Evolutionary conservation across 306 rosid genomes (phyloP).

Genomic region (Begonia fuchsioides): DNA sequence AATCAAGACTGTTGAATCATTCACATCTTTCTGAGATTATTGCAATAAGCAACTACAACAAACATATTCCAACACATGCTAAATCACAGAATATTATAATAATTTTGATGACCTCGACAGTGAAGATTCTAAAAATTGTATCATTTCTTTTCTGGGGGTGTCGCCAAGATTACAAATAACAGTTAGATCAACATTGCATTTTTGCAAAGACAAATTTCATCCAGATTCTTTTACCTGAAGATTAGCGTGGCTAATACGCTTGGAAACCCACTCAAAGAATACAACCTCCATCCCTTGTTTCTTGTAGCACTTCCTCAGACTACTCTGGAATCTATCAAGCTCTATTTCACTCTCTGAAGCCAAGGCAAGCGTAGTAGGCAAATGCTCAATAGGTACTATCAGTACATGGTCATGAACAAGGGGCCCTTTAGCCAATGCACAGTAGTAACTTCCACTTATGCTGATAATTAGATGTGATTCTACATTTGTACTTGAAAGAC

Average conservation of each 20-base stretch:
- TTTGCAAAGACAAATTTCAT: slow-evolving; percentile 7
- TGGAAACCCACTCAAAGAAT: slow-evolving; percentile 87
- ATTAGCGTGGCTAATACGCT: slow-evolving; percentile 74
- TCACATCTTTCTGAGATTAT: too few species aligned
- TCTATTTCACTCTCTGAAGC: slow-evolving; percentile 49
- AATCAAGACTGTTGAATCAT: too few species aligned
- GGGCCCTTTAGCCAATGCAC: slow-evolving; percentile 92
- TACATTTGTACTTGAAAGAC: slow-evolving; percentile 81
- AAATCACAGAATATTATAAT: too few species aligned
- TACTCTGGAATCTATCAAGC: slow-evolving; percentile 43
- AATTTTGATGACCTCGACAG: too few species aligned
- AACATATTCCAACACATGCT: too few species aligned
- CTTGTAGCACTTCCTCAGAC: slow-evolving; percentile 45
- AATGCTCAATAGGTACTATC: slow-evolving; percentile 71
- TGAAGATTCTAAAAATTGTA: too few species aligned
- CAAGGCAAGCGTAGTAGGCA: slow-evolving; percentile 48
- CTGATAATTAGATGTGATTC: slow-evolving; percentile 78
- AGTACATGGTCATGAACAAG: slow-evolving; percentile 78
- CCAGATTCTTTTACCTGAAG: slow-evolving; percentile 51
- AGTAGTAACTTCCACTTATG: slow-evolving; percentile 66
- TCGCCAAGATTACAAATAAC: neutral
- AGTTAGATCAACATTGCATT: neutral
- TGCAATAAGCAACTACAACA: too few species aligned
- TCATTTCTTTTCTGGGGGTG: too few species aligned
- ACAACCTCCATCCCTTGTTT: slow-evolving; percentile 65